Percentiles rank a stretch among this genome's conserved stretches.
Conservation (phyloP, 768 basidiomycete genomes). For the Lentinus tigrinus region DNA sequence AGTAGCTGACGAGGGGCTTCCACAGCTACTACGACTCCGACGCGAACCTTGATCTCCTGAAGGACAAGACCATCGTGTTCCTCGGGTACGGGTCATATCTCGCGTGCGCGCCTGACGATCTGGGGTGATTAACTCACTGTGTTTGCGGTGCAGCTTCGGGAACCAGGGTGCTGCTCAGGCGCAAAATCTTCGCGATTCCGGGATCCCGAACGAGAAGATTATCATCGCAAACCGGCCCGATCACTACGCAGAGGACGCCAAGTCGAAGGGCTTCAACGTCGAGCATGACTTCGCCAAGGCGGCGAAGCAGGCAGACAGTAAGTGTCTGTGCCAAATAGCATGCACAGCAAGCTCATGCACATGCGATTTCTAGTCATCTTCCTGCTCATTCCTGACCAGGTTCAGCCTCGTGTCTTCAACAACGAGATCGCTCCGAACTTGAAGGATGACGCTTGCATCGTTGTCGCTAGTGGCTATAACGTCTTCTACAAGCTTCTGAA, state of each 20-base stretch:
- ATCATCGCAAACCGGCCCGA: conserved; percentile 58
- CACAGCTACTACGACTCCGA: conserved; percentile 60
- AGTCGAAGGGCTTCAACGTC: conserved; percentile 54
- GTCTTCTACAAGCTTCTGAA: conserved; percentile 59
- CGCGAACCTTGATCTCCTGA: conserved; percentile 49
- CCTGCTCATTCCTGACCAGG: conserved; percentile 63
- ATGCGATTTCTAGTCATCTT: conserved; percentile 45
- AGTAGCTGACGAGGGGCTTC: not conserved
- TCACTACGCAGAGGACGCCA: conserved; percentile 56
- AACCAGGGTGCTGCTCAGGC: conserved; percentile 69
- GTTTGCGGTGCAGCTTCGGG: conserved; percentile 44
- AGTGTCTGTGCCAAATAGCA: conserved; percentile 8
- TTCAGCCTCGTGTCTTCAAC: conserved; percentile 63
- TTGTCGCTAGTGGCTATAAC: conserved; percentile 66
- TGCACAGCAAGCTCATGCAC: not conserved
- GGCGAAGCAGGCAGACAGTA: conserved; percentile 54
- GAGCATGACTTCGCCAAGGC: conserved; percentile 58
- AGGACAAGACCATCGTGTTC: conserved; percentile 56
- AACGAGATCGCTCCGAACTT: conserved; percentile 47
- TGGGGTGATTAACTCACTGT: not conserved
- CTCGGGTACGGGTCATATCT: conserved; percentile 45
- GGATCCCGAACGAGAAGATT: conserved; percentile 60
- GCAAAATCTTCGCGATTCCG: conserved; percentile 63
- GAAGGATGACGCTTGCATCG: conserved; percentile 48
- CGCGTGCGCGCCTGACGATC: not conserved